Percentiles rank a stretch among this genome's conserved stretches.
These are phyloP conservation scores for Linnemannia exigua DNA, from an alignment of 192 early-diverging fungal species.

Conservation along the genomic window DNA sequence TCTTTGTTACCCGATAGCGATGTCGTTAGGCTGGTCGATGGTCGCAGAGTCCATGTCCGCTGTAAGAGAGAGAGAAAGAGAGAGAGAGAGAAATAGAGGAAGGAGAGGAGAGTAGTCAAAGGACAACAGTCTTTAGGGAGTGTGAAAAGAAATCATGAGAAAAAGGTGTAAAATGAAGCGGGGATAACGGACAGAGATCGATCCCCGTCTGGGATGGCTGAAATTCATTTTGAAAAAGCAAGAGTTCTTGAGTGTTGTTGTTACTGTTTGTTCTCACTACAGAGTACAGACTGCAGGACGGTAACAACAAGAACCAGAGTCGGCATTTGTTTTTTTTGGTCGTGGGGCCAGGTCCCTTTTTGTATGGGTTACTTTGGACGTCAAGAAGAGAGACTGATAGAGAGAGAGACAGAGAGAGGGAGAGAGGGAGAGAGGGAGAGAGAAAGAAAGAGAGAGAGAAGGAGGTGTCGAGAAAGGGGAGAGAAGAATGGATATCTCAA, in stretches of 20 bases:
- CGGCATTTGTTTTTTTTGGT: neutral
- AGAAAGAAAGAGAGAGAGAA: neutral
- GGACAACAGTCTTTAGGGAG: neutral
- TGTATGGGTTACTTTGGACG: neutral
- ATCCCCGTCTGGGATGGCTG: neutral
- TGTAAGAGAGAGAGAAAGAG: neutral
- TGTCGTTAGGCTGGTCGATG: neutral
- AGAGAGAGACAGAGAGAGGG: neutral
- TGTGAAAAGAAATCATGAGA: neutral
- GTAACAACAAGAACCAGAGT: too few relatives aligned
- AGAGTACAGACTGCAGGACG: too few relatives aligned
- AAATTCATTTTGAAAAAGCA: neutral
- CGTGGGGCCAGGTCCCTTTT: too few relatives aligned
- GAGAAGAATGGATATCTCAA: neutral
- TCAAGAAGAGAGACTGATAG: neutral
- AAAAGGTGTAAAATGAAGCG: slow-evolving; percentile 3
- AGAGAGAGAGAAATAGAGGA: neutral
- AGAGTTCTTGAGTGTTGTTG: neutral
- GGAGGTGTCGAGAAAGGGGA: neutral
- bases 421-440: neutral
- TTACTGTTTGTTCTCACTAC: neutral
- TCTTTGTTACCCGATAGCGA: slow-evolving; percentile 18
- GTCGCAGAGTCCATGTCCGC: slow-evolving; percentile 10
- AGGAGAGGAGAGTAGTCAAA: neutral
- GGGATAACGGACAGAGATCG: neutral